Evolutionary conservation across 805 yeast species (phyloP).

Genomic region (Nakazawaea ambrosiae): DNA sequence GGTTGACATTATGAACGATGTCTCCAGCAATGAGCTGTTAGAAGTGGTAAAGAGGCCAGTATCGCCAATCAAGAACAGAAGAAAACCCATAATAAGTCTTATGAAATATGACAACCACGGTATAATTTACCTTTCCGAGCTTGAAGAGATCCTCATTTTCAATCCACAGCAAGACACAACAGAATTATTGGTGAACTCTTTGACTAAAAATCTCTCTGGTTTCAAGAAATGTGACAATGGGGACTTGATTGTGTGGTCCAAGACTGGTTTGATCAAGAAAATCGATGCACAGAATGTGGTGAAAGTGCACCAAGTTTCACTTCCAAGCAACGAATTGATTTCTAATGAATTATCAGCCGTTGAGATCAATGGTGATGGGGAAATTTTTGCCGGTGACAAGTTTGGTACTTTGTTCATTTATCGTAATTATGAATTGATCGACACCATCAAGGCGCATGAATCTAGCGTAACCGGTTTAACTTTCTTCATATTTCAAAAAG

Average conservation of each 20-base stretch:
- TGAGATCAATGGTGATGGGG: slow-evolving; percentile 23
- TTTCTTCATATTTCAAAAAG: slow-evolving; percentile 23
- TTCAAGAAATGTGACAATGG: slow-evolving; percentile 26
- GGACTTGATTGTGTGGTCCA: slow-evolving; percentile 33
- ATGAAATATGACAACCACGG: slow-evolving; percentile 17
- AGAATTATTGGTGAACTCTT: slow-evolving; percentile 25
- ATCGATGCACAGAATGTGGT: slow-evolving; percentile 14
- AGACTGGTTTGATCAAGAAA: slow-evolving; percentile 30
- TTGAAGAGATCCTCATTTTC: slow-evolving; percentile 29
- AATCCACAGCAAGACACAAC: slow-evolving; percentile 14
- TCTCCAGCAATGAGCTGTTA: neutral
- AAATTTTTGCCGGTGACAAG: slow-evolving; percentile 41
- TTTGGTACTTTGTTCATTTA: slow-evolving; percentile 29
- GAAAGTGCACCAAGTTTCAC: slow-evolving; percentile 13
- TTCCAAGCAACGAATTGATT: slow-evolving; percentile 23
- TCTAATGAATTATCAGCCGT: slow-evolving; percentile 34
- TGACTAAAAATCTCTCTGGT: slow-evolving; percentile 32
- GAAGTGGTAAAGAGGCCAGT: slow-evolving; percentile 15
- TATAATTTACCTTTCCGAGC: slow-evolving; percentile 27
- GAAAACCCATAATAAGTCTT: slow-evolving; percentile 27
- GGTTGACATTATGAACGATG: slow-evolving; percentile 14
- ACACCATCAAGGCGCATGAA: slow-evolving; percentile 40
- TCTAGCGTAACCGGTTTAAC: slow-evolving; percentile 41
- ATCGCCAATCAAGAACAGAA: slow-evolving; percentile 21
- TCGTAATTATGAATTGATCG: slow-evolving; percentile 18